These are phyloP conservation scores for Diaporthe batatas DNA, from an alignment of 2,329 filamentous ascomycete genomes.

Conservation along the genomic window DNA sequence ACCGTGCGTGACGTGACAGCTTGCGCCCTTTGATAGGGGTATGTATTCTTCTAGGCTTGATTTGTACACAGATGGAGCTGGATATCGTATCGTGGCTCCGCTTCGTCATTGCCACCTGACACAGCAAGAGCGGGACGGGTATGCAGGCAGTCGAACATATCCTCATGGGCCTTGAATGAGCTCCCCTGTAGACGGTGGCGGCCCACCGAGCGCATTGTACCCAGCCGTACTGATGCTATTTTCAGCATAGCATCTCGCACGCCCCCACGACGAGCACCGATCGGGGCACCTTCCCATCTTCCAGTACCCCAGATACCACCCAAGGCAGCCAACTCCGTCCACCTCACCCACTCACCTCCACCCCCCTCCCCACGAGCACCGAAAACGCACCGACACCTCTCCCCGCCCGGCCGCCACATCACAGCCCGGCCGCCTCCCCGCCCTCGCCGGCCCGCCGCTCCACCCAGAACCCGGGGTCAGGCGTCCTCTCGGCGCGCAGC, in stretches of 20 bases:
- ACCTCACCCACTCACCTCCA: too few relatives aligned
- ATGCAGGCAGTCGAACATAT: neutral
- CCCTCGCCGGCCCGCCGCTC: slow-evolving; percentile 63
- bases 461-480: slow-evolving; percentile 84
- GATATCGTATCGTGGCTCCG: neutral
- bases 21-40: neutral
- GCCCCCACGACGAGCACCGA: neutral
- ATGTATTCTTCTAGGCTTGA: neutral
- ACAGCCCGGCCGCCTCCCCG: neutral
- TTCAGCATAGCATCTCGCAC: neutral
- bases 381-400: too few relatives aligned
- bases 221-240: neutral
- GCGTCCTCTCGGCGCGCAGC: slow-evolving; percentile 78
- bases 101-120: neutral
- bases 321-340: neutral
- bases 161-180: neutral
- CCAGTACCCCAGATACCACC: too few relatives aligned
- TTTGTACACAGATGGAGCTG: neutral
- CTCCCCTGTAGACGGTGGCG: neutral
- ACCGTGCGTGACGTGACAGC: neutral
- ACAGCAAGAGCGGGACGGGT: neutral
- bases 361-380: too few relatives aligned
- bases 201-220: neutral
- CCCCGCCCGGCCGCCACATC: slow-evolving; percentile 47
- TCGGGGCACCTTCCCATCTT: neutral